These are phyloP conservation scores for Durio zibethinus DNA, from an alignment of 345 rosid genomes.

Conservation along the genomic window DNA sequence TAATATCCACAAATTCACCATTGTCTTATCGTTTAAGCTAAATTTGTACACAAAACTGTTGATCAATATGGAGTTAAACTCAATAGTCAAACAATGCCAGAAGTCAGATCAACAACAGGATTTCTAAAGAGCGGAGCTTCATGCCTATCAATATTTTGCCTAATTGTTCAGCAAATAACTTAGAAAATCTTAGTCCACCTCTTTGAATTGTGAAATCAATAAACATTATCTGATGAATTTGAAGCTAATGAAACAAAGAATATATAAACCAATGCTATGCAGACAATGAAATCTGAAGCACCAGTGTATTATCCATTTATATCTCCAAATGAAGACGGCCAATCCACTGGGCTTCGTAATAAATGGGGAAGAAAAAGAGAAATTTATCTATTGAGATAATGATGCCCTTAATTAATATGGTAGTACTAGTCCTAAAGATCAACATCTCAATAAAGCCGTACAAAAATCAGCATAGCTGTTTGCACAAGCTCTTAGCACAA, in stretches of 20 bases:
- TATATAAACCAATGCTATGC: neutral
- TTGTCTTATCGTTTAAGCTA: neutral
- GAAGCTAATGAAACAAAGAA: neutral
- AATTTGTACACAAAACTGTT: neutral
- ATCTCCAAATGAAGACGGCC: neutral
- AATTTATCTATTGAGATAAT: conserved; percentile 15
- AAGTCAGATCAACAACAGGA: neutral
- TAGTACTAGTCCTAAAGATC: conserved; percentile 29
- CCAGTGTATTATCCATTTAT: neutral
- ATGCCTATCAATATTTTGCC: neutral
- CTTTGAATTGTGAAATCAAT: neutral
- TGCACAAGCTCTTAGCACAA: conserved; percentile 91
- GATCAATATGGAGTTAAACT: neutral
- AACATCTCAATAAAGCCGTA: conserved; percentile 90
- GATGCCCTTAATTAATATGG: conserved; percentile 30
- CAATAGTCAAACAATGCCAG: neutral
- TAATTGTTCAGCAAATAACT: neutral
- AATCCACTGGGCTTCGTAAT: neutral
- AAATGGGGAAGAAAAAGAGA: neutral
- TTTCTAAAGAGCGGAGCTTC: neutral
- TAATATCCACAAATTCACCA: neutral
- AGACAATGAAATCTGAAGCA: neutral
- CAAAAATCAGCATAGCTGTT: conserved; percentile 89
- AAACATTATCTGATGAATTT: neutral
- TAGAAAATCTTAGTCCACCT: neutral